Evolutionary conservation across 2,329 filamentous ascomycete genomes (phyloP), one percentile per base, ranked within the genome.

Genomic region (Aureobasidium sp.): DNA sequence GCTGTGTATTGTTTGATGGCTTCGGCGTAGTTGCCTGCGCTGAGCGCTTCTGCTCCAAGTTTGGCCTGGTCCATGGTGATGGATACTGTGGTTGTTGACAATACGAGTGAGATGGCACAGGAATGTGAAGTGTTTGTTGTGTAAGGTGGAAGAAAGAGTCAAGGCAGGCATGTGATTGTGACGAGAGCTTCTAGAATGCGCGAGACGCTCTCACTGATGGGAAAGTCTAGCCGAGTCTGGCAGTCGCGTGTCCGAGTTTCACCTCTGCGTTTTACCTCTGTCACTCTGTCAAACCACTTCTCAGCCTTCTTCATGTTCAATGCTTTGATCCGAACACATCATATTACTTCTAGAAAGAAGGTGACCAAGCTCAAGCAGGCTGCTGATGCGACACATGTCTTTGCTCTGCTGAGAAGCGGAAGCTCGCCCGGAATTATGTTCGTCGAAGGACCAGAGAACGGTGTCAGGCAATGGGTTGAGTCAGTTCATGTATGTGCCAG

Each of bases 341-440:
- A 92, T 72, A 91, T 92, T 70, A 91, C 88, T 4, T 91, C 87
- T 0, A 86, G 88, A 66, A 91, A 90, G 71, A 92, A 92, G 70
- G 80, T 87, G 48, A 76, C 79, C 29, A 79, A 79, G 62, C 79
- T 92, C 25, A 83, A 79, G 56, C 87, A 88, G 72, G 84, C 86
- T 2, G 85, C 87, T 7, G 79, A 82, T 36, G 78, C 82, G 51
- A 77, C 83, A 66, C 76, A 84, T 62, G 82, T 86, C 56, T 87
- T 83, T 66, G 83, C 87, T 1, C 76, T 91, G 3, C 76, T 90
- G 1, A 82, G 88, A 29, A 85, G 82, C 65, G 87, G 88, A 12
- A 84, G 85, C 1, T 82, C 82, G 27, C 89, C 89, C 0, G 89
- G 89, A 1, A 85, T 92, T 67, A 91, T 92, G 88, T 90, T 91